Evolutionary conservation across 108 stramenopile genomes (phyloP).

Genomic region (Skeletonema menzelii): DNA sequence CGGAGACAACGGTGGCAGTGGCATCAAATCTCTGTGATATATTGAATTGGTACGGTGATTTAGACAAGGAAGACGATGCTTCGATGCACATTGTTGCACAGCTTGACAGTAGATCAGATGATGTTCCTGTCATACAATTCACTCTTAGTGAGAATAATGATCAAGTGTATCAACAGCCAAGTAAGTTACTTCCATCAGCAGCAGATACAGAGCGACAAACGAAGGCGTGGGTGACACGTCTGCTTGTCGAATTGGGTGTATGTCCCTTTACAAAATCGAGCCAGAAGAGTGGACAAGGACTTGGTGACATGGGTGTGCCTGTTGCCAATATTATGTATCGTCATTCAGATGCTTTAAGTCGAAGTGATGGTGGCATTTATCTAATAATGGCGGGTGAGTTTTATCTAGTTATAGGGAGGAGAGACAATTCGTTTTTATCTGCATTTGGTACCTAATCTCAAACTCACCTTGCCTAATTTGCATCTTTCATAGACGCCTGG

Average conservation of each 20-base stretch:
- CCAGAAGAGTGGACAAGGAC: slow-evolving; percentile 69
- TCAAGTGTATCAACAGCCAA: background rate
- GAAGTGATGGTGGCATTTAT: no score
- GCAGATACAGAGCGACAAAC: slow-evolving; percentile 56
- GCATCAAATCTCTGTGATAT: slow-evolving; percentile 41
- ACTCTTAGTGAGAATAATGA: slow-evolving; percentile 3
- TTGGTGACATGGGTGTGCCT: slow-evolving; percentile 67
- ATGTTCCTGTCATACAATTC: slow-evolving; percentile 18
- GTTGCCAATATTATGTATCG: no score
- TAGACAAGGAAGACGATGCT: background rate
- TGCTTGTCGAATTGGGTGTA: slow-evolving; percentile 68
- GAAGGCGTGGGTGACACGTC: slow-evolving; percentile 72
- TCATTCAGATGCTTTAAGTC: no score
- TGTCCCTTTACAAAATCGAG: slow-evolving; percentile 81
- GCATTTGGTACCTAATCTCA: no score
- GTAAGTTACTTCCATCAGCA: slow-evolving; percentile 1
- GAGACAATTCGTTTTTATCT: slow-evolving; percentile 11
- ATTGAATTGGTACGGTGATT: slow-evolving; percentile 46
- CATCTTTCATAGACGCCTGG: no score
- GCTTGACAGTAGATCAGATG: slow-evolving; percentile 35
- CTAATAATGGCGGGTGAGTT: no score
- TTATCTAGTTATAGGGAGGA: slow-evolving; percentile 40
- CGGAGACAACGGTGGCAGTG: slow-evolving; percentile 30
- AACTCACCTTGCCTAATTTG: no score
- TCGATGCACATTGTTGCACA: slow-evolving; percentile 23